Percentiles rank a stretch among this genome's conserved stretches.
These are phyloP conservation scores for Buxus sempervirens DNA, from an alignment of 164 flowering plant species.

Conservation along the genomic window DNA sequence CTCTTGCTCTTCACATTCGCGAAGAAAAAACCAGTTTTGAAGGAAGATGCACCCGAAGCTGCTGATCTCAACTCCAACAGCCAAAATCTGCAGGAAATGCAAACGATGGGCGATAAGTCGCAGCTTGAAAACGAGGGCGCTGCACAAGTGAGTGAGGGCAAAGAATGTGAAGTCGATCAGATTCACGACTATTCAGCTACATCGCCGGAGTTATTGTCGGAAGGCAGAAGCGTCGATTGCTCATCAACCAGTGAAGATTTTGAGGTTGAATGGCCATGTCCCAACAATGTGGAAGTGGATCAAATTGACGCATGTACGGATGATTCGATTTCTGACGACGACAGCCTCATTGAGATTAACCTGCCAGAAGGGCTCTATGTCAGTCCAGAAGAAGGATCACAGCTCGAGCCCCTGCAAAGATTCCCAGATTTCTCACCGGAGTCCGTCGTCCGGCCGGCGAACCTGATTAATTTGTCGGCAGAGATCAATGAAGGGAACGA, in stretches of 20 bases:
- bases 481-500: conserved; percentile 56
- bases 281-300: conserved; percentile 24
- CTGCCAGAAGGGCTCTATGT: conserved; percentile 65
- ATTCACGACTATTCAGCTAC: conserved; percentile 14
- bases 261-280: conserved; percentile 41
- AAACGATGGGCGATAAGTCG: conserved; percentile 7
- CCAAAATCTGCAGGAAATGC: conserved; percentile 7
- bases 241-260: conserved; percentile 49
- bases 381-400: conserved; percentile 22
- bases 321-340: conserved; percentile 82
- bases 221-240: conserved; percentile 37
- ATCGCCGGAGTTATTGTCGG: conserved; percentile 32
- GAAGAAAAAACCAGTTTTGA: conserved; percentile 24
- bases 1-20: conserved; percentile 28
- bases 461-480: conserved; percentile 47
- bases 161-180: conserved; percentile 18
- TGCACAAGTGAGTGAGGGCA: conserved; percentile 4
- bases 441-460: conserved; percentile 30
- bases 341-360: conserved; percentile 73
- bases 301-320: conserved; percentile 37
- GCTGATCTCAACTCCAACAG: conserved; percentile 11
- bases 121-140: conserved; percentile 14
- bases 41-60: conserved; percentile 12
- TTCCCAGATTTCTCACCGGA: conserved; percentile 26
- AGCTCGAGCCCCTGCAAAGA: conserved; percentile 17